phyloP scores from a whole-genome alignment of 2,329 filamentous ascomycete genomes.

The Trichophyton schoenleinii region DNA sequence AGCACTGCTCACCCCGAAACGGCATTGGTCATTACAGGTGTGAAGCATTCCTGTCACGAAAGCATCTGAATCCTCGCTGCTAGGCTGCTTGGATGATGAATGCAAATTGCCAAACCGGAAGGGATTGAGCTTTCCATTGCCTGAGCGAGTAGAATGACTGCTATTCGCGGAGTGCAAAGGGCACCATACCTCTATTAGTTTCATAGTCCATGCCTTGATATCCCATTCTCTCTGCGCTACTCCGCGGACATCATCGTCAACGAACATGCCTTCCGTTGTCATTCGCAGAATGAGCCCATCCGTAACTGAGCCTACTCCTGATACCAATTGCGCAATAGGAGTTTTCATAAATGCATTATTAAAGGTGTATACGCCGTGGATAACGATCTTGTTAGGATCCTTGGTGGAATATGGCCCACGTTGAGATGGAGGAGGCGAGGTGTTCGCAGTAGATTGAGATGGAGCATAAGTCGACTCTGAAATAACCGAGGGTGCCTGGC shows the following conservation, averaged over 20 bases:
- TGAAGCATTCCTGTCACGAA: constrained; percentile 51
- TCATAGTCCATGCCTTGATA: constrained; percentile 94
- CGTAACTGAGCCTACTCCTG: constrained; percentile 71
- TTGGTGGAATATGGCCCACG: constrained; percentile 71
- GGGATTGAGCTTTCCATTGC: constrained; percentile 20
- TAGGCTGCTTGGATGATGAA: constrained; percentile 41
- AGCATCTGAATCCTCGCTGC: constrained; percentile 53
- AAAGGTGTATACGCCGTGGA: constrained; percentile 85
- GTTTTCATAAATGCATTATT: constrained; percentile 78
- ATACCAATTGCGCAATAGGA: constrained; percentile 81
- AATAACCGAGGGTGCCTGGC: constrained; percentile 55
- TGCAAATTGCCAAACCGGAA: constrained; percentile 37
- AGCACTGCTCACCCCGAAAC: constrained; percentile 32
- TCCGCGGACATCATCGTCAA: constrained; percentile 85
- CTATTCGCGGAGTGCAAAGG: constrained; percentile 43
- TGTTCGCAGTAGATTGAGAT: constrained; percentile 70
- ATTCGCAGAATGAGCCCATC: constrained; percentile 87
- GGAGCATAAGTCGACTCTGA: constrained; percentile 81
- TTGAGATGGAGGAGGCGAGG: constrained; percentile 68
- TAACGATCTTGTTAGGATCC: constrained; percentile 91
- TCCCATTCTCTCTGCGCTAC: constrained; percentile 98
- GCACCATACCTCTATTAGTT: constrained; percentile 79
- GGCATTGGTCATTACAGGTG: constrained; percentile 53
- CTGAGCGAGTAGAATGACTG: constrained; percentile 21
- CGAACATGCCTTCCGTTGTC: constrained; percentile 87